Evolutionary conservation across 805 yeast species (phyloP), one percentile per base, ranked within the genome.

Genomic region (Yamadazyma philogaea): DNA sequence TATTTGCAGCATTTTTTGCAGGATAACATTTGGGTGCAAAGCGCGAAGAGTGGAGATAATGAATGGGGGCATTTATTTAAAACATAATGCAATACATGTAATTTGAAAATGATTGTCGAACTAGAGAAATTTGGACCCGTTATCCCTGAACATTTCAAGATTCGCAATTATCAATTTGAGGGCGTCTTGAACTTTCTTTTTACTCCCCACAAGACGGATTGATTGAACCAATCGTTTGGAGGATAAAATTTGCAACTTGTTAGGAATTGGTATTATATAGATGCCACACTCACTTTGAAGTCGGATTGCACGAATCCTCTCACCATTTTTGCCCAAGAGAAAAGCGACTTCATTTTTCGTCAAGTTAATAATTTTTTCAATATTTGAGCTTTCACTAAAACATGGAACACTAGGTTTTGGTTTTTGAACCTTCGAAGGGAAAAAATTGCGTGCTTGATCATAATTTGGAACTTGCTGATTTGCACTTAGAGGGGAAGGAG

Each of bases 291-390:
- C 47, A 2, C 60, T 46, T 18, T 46, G 39, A n/a, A 44, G 30
- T 34, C 68, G 44, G 10, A 63, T 55, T 2, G 44, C 32, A 26
- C 50, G 52, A n/a, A 63, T 42, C 32, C 59, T 37, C 1, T 40
- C 32, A 1, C 66, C 68, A 21, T 56, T 49, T 24, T 42, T 30
- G 11, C 68, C 68, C 20, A 63, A 52, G 2, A 63, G 39, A 16
- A 46, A 49, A 17, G 57, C 52, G 1, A 61, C 62, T 42, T 59
- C 56, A 22, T 43, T 48, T 35, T 51, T 50, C 6, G 39, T 43
- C 18, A 52, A 34, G n/a, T 27, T 12, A 11, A 40, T 30, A n/a
- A 21, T 18, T 7, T 19, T 40, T 34, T 40, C 43, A 26, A 18
- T 39, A 7, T 7, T 17, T 33, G 14, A n/a, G 22, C 16, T 15